phyloP scores from a whole-genome alignment of 257 asterid genomes.

The Gardenia jasminoides region DNA sequence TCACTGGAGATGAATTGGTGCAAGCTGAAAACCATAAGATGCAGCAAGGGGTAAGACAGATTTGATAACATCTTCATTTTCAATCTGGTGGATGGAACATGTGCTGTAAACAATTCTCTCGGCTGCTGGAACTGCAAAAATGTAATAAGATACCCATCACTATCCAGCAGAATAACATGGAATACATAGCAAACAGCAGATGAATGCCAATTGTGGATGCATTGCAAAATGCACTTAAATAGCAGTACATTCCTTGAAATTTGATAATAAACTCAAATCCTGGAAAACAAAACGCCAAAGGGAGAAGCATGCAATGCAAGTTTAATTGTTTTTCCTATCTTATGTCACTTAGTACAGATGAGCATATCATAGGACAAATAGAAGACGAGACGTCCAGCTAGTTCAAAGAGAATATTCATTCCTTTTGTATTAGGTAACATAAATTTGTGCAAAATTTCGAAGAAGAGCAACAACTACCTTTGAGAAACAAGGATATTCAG shows the following conservation, averaged over 20 bases:
- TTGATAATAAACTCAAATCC: not conserved
- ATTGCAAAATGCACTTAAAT: not conserved
- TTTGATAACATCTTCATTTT: slow-evolving; percentile 79
- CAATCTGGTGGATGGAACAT: slow-evolving; percentile 78
- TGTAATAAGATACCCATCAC: not conserved
- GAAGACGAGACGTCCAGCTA: too few relatives aligned
- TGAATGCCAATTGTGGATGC: not conserved
- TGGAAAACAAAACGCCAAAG: not conserved
- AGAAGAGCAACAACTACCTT: slow-evolving; percentile 41
- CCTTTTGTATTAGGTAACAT: not conserved
- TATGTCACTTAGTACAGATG: not conserved
- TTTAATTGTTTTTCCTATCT: not conserved
- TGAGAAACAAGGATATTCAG: slow-evolving; percentile 59
- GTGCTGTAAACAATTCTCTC: slow-evolving; percentile 94
- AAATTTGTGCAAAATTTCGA: too few relatives aligned
- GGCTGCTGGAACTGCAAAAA: slow-evolving; percentile 65
- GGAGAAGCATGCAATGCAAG: not conserved
- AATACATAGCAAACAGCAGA: not conserved
- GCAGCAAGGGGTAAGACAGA: slow-evolving; percentile 70
- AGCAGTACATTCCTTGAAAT: not conserved
- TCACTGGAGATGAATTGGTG: slow-evolving; percentile 64
- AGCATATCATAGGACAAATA: not conserved
- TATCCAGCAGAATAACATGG: not conserved
- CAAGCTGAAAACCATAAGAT: slow-evolving; percentile 67
- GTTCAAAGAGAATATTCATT: not conserved